These are phyloP conservation scores for Blastobotrys apis DNA, from an alignment of 1,139 yeast species.

Conservation along the genomic window DNA sequence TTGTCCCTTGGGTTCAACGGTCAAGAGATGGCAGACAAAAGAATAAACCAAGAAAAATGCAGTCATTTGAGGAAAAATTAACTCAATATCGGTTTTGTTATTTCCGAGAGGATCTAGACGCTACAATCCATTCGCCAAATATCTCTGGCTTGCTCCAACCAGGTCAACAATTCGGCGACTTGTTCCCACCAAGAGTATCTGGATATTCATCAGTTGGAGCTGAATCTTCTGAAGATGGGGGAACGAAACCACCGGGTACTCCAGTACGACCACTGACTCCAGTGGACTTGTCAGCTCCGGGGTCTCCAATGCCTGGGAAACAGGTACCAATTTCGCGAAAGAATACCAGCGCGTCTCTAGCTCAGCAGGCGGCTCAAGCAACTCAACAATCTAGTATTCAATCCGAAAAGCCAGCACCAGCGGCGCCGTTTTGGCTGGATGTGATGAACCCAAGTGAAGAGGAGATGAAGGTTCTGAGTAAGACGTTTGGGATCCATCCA, in stretches of 20 bases:
- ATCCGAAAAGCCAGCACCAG: not conserved
- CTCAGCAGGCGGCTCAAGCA: not conserved
- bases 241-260: not conserved
- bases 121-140: slow-evolving; percentile 86
- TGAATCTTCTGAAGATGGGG: not conserved
- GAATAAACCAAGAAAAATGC: slow-evolving; percentile 6
- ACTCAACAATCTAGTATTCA: not conserved
- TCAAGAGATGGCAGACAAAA: slow-evolving; percentile 4
- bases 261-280: slow-evolving; percentile 6
- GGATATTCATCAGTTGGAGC: not conserved
- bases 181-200: slow-evolving; percentile 28
- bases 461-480: slow-evolving; percentile 87
- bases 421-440: slow-evolving; percentile 61
- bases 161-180: slow-evolving; percentile 35
- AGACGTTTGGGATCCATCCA: slow-evolving; percentile 92
- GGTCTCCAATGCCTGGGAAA: not conserved
- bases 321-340: not conserved
- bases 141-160: slow-evolving; percentile 71
- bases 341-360: not conserved
- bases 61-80: slow-evolving; percentile 22
- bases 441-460: slow-evolving; percentile 90
- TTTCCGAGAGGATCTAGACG: slow-evolving; percentile 82
- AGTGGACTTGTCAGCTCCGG: slow-evolving; percentile 3
- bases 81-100: slow-evolving; percentile 62
- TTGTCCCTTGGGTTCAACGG: slow-evolving; percentile 58